Base-by-base conservation (phyloP, 1,284 basidiomycete genomes). In the Sanghuangporus weigelae region DNA sequence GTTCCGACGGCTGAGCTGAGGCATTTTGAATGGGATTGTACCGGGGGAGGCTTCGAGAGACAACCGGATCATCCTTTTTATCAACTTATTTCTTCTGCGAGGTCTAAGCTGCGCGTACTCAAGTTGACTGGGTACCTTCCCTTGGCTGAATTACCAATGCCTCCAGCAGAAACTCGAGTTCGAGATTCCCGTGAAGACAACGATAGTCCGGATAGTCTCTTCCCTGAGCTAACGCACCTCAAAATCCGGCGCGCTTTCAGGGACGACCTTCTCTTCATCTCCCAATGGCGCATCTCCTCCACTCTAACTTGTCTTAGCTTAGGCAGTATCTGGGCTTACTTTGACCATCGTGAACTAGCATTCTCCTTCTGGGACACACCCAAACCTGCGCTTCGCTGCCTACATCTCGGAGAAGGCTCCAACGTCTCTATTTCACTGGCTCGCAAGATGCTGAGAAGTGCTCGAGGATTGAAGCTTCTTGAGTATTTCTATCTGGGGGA, bases 401-500 rank as follows among this genome's bases (percentile, higher is more conserved):
- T 59, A 38, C 57, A 48, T 31, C 57, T 59, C 42, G 57, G 57
- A 12, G 57, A 59, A 42, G 42, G 44, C n/a, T 16, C 57, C 8
- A 42, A 38, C 36, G 23, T 59, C 42, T 59, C 36, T 35, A 7
- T 16, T 11, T 10, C 16, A 3, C 40, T 59, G 1, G 57, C 44
- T 23, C 57, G 23, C 26, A 59, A 49, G 26, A 59, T 59, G 8
- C 3, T 59, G 16, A 16, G 31, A 11, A 46, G 40, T n/a, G 31
- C 42, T 2, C 57, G 11, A 11, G 26, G 35, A 12, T 19, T 59
- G 6, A 44, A 36, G 46, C 4, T 26, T n/a, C 42, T 59, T 12
- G 57, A 59, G 26, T 59, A 59, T 19, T 59, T 40, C 23, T 59
- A 48, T 48, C 19, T 59, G 26, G 57, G 57, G 8, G 57, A 59